These are phyloP conservation scores for Alisma plantagoaquatica DNA, from an alignment of 106 monocot species.

Conservation along the genomic window DNA sequence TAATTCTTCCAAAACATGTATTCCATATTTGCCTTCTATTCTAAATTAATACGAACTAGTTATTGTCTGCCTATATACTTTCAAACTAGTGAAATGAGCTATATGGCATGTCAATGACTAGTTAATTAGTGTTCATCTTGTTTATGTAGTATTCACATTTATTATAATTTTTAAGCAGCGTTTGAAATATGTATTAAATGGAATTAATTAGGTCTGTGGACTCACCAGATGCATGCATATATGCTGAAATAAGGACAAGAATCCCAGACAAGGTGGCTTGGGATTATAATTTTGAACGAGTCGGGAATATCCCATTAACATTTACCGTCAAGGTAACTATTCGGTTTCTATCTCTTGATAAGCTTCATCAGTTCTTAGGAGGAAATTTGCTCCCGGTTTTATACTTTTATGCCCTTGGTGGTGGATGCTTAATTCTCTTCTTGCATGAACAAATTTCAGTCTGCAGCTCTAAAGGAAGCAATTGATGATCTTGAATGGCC, in stretches of 20 bases:
- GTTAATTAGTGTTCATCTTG: no score
- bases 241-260: constrained; percentile 96
- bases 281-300: constrained; percentile 82
- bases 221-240: constrained; percentile 63
- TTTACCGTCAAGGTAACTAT: constrained; percentile 88
- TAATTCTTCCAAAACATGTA: no score
- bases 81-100: no score
- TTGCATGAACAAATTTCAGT: constrained; percentile 18
- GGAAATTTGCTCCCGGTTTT: no score
- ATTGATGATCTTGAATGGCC: constrained; percentile 99
- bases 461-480: constrained; percentile 80
- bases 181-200: background rate
- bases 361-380: no score
- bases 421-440: background rate
- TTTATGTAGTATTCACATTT: no score
- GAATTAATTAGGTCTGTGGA: constrained; percentile 81
- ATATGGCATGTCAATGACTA: no score
- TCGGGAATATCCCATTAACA: constrained; percentile 41
- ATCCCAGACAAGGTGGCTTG: constrained; percentile 89
- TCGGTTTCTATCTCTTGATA: no score
- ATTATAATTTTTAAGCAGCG: background rate
- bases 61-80: no score
- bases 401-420: no score
- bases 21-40: no score
- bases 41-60: no score